These are phyloP conservation scores for Letharia lupina DNA, from an alignment of 495 filamentous ascomycete genomes.

Conservation along the genomic window DNA sequence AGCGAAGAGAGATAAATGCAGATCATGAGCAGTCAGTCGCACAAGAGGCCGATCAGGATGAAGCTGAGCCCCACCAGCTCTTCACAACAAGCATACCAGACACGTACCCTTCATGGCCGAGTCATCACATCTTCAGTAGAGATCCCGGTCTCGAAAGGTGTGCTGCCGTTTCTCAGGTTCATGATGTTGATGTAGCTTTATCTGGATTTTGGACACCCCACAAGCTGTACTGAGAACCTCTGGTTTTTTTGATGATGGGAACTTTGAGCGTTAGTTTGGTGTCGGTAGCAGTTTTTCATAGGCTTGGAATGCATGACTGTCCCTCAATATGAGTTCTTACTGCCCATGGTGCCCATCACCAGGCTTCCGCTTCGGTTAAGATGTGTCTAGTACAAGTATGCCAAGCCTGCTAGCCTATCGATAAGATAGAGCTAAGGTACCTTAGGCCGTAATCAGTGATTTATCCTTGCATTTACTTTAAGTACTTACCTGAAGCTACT, in stretches of 20 bases:
- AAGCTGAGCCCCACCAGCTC: neutral
- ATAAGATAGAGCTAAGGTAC: neutral
- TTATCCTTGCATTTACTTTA: neutral
- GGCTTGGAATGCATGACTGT: neutral
- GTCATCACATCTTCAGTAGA: neutral
- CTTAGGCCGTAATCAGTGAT: neutral
- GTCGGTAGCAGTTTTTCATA: neutral
- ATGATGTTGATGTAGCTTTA: neutral
- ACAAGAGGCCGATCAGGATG: neutral
- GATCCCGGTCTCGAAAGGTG: neutral
- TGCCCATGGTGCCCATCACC: no score
- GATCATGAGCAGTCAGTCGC: neutral
- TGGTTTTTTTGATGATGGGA: no score
- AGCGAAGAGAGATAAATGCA: neutral
- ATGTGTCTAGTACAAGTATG: neutral
- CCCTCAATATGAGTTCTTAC: neutral
- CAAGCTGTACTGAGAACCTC: constrained; percentile 6
- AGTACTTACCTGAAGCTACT: no score
- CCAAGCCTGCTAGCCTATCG: constrained; percentile 3
- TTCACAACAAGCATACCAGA: neutral
- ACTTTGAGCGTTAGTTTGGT: neutral
- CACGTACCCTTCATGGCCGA: neutral
- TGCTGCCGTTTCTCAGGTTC: neutral
- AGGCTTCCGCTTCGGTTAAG: neutral
- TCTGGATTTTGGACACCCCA: constrained; percentile 15